A percentile compares a stretch with the other conserved stretches of the same genome.
These are phyloP conservation scores for Pisolithus tinctorius DNA, from an alignment of 768 basidiomycete species.

Conservation along the genomic window DNA sequence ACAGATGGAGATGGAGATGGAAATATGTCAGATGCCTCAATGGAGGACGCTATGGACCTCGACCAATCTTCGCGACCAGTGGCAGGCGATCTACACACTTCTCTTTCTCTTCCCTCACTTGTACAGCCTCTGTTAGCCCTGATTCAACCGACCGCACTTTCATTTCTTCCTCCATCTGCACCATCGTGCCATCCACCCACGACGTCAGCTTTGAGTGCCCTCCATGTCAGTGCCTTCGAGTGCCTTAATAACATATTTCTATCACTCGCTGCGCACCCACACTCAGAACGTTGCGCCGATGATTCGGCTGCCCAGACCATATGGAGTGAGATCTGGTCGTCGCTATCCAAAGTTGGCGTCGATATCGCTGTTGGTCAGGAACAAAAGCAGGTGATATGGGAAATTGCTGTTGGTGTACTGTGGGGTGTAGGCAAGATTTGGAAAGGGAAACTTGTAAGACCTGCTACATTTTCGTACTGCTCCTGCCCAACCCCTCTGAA, in stretches of 20 bases:
- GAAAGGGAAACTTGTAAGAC: constrained; percentile 56
- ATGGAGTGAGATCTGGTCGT: constrained; percentile 63
- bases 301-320: constrained; percentile 43
- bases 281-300: constrained; percentile 37
- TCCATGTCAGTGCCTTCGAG: constrained; percentile 82
- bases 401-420: constrained; percentile 71
- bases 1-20: constrained; percentile 39
- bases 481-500: constrained; percentile 3
- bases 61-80: constrained; percentile 15
- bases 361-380: constrained; percentile 60
- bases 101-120: constrained; percentile 48
- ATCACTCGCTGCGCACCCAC: constrained; percentile 50
- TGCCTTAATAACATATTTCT: constrained; percentile 88
- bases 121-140: constrained; percentile 63
- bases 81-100: constrained; percentile 23
- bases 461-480: background rate
- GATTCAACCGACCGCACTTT: constrained; percentile 68
- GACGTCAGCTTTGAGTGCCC: constrained; percentile 75
- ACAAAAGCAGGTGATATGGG: constrained; percentile 68
- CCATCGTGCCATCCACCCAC: constrained; percentile 82
- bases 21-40: constrained; percentile 28
- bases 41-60: constrained; percentile 18
- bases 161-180: constrained; percentile 67
- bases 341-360: constrained; percentile 53
- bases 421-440: constrained; percentile 84